Conservation (phyloP, 495 filamentous ascomycete genomes). For the Physcia stellaris region DNA sequence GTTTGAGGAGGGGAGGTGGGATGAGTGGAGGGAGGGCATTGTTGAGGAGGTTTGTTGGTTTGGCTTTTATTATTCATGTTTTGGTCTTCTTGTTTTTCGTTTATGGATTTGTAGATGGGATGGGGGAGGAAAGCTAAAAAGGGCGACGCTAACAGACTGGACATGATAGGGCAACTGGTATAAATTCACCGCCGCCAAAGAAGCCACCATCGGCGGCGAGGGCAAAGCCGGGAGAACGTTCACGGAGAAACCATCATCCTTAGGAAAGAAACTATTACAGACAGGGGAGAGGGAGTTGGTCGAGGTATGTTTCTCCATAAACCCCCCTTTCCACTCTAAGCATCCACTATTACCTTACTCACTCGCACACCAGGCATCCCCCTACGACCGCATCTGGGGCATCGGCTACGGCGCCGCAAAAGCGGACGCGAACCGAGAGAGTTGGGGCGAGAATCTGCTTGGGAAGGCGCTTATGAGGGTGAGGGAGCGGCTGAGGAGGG, state of each 20-base stretch:
- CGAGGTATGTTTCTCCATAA: conserved; percentile 30
- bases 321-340: not conserved
- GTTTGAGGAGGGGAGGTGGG: conserved; percentile 42
- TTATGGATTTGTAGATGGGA: too few species aligned
- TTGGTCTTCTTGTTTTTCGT: too few species aligned
- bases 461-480: conserved; percentile 45
- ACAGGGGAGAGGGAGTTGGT: conserved; percentile 49
- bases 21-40: conserved; percentile 34
- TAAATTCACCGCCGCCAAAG: conserved; percentile 37
- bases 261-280: conserved; percentile 33
- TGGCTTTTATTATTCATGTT: too few species aligned
- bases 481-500: conserved; percentile 25
- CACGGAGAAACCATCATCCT: conserved; percentile 19
- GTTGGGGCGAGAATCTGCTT: conserved; percentile 56
- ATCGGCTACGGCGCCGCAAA: conserved; percentile 41
- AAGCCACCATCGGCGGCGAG: too few species aligned
- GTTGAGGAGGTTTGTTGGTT: conserved; percentile 45
- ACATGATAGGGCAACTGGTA: too few species aligned
- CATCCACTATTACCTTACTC: conserved; percentile 1
- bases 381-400: conserved; percentile 53
- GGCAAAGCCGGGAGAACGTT: too few species aligned
- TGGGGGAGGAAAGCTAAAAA: too few species aligned
- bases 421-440: conserved; percentile 29
- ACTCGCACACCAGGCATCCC: conserved; percentile 24
- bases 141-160: too few species aligned